Percentiles rank a stretch among this genome's conserved stretches.
These are phyloP conservation scores for Leishmania aethiopica DNA, from an alignment of 208 protist species.

Conservation along the genomic window DNA sequence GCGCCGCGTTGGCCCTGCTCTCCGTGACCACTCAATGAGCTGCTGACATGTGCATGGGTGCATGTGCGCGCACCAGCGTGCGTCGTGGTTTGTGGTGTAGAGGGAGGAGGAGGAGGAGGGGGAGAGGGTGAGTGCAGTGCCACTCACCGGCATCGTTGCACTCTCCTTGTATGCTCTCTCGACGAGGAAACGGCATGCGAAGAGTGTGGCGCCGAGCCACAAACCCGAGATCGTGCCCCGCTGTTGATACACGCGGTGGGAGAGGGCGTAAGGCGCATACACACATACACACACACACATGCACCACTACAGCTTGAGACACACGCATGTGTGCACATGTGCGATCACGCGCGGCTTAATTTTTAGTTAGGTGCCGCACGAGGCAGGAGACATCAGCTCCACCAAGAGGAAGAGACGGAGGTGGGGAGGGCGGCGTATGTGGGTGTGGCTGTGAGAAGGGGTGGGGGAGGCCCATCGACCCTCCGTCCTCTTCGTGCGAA, in stretches of 20 bases:
- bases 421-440: not conserved
- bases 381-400: conserved; percentile 3
- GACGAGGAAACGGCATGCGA: not conserved
- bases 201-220: not conserved
- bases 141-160: not conserved
- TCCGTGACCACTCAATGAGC: not conserved
- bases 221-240: not conserved
- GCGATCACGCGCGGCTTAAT: too few relatives aligned
- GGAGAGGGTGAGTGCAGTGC: not conserved
- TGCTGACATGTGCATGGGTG: conserved; percentile 3
- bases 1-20: not conserved
- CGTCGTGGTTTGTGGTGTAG: not conserved
- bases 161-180: not conserved
- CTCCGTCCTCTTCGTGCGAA: not conserved
- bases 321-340: not conserved
- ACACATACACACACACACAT: not conserved
- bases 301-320: not conserved
- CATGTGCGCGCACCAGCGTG: not conserved
- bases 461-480: not conserved
- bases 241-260: not conserved
- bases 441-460: not conserved
- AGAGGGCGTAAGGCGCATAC: not conserved
- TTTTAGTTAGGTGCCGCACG: conserved; percentile 1
- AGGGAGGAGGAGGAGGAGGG: not conserved
- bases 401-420: conserved; percentile 5